Evolutionary conservation across 1,139 yeast species (phyloP), one percentile per base, ranked within the genome.

Genomic region (Sugiyamaella castrensis): DNA sequence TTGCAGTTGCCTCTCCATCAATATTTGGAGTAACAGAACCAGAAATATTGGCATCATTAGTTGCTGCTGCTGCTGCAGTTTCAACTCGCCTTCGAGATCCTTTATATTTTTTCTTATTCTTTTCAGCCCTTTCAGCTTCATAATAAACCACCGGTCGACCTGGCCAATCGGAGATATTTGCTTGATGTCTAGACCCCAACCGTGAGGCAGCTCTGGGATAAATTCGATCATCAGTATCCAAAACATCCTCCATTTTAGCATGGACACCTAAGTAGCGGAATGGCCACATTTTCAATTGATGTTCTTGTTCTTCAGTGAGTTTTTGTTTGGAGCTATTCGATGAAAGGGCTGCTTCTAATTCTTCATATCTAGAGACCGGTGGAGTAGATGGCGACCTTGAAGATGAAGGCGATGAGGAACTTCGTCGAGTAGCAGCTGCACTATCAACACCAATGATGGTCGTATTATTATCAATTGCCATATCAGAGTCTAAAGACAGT

Each of bases 131-230:
- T 26, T 46, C 62, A 8, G 60, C 53, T 41, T 83, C 91, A 62
- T 82, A 85, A 62, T 85, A 87, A n/a, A 76, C 76, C 1, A 87
- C 80, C 0, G 80, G 83, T 51, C 80, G 82, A 30, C 77, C 87
- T 13, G 73, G 75, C 81, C 82, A 87, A 31, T 83, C 91, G 0
- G 81, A 79, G 10, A 87, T 76, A 0, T 80, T 73, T 8, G 84
- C 84, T 65, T 88, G 96, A 61, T 84, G 85, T 53, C 79, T 82
- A 2, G 86, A 70, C 0, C 95, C 96, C 11, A 87, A 64, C 52
- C 95, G 69, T 0, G 95, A 85, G 1, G 86, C 83, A 0, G 94
- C 94, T 51, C 94, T 69, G 0, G 95, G 95, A 58, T 84, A 84
- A 0, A 92, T 91, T 37, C 92, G 71, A 61, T 86, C 95, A 53